Percentiles rank a stretch among this genome's conserved stretches.
Conservation (phyloP, 495 filamentous ascomycete species). For the Daldinia loculata region DNA sequence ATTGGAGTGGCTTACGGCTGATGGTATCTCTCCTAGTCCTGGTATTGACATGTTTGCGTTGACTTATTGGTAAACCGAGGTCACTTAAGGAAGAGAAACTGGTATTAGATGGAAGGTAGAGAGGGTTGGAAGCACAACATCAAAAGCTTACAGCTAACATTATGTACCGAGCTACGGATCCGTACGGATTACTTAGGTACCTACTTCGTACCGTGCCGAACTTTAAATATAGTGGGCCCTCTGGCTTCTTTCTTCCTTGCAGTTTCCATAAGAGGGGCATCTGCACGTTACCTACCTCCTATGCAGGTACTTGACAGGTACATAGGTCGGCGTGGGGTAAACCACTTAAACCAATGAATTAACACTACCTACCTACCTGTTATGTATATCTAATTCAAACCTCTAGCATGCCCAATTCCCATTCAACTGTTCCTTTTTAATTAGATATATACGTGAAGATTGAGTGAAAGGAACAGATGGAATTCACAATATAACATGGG, state of each 20-base stretch:
- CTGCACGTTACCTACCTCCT: slow-evolving; percentile 15
- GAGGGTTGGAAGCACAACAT: background rate
- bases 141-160: slow-evolving; percentile 10
- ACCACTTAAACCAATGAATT: slow-evolving; percentile 12
- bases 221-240: slow-evolving; percentile 18
- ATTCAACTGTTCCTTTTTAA: too few relatives aligned
- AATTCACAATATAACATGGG: background rate
- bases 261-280: slow-evolving; percentile 24
- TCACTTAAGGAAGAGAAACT: background rate
- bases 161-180: too few relatives aligned
- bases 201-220: slow-evolving; percentile 11
- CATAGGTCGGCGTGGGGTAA: slow-evolving; percentile 21
- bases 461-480: background rate
- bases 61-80: background rate
- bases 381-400: background rate
- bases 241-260: slow-evolving; percentile 16
- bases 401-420: too few relatives aligned
- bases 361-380: too few relatives aligned
- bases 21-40: slow-evolving; percentile 59
- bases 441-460: background rate
- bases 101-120: background rate
- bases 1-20: slow-evolving; percentile 46
- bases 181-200: too few relatives aligned
- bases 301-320: slow-evolving; percentile 32
- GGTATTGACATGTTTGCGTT: slow-evolving; percentile 55